Conservation (phyloP, 1,139 yeast species). For the Saccharomyces hybrid region DNA sequence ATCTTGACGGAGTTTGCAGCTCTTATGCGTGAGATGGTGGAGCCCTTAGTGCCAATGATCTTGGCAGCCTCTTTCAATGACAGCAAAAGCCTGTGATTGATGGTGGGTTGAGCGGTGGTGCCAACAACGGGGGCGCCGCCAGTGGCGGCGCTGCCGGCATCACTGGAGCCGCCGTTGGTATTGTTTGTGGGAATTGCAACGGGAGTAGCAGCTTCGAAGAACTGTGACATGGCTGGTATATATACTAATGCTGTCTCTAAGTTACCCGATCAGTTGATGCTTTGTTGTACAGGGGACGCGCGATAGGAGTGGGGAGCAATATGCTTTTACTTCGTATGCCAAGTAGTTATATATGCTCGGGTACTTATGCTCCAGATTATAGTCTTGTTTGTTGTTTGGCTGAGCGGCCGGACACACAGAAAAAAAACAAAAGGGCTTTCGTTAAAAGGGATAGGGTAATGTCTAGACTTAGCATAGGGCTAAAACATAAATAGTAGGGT, state of each 20-base stretch:
- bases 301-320: neutral
- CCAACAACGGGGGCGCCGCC: slow-evolving; percentile 3
- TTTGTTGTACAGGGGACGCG: neutral
- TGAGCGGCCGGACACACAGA: neutral
- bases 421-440: neutral
- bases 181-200: neutral
- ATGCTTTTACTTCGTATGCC: neutral
- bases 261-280: neutral
- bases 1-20: slow-evolving; percentile 78
- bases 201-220: neutral
- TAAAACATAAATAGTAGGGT: neutral
- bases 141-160: slow-evolving; percentile 6
- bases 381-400: neutral
- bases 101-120: slow-evolving; percentile 5
- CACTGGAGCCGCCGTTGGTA: neutral
- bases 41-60: slow-evolving; percentile 81
- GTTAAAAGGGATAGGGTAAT: neutral
- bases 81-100: slow-evolving; percentile 52
- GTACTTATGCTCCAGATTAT: neutral
- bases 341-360: neutral
- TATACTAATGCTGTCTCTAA: neutral
- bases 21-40: slow-evolving; percentile 70
- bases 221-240: neutral
- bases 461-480: no score
- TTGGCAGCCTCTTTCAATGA: slow-evolving; percentile 89